Percentiles rank a stretch among this genome's conserved stretches.
Evolutionary conservation across 176 grass and related monocot genomes (phyloP).

Genomic region (Lolium multiflorum): DNA sequence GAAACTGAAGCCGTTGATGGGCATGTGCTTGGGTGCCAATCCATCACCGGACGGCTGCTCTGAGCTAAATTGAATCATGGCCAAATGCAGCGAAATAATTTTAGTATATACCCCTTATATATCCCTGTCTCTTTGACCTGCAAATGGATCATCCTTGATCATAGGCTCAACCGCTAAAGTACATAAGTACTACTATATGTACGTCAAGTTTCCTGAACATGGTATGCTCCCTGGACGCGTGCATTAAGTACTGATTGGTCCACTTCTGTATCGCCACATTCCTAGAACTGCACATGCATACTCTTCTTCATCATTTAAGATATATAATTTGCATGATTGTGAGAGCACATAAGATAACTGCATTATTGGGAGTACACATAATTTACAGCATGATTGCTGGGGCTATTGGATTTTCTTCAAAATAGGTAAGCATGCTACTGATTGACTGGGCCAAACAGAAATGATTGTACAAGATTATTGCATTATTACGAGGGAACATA

Average conservation of each 20-base stretch:
- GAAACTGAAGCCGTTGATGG: no score
- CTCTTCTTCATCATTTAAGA: neutral
- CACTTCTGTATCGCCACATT: conserved; percentile 3
- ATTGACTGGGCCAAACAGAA: no score
- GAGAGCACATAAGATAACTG: no score
- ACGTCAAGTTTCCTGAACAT: neutral
- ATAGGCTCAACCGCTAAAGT: neutral
- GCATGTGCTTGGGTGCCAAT: neutral
- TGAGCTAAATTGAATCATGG: neutral
- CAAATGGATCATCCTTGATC: neutral
- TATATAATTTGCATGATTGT: neutral
- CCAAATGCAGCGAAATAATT: neutral
- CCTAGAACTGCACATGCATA: conserved; percentile 22
- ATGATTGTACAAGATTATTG: neutral
- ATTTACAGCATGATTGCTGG: neutral
- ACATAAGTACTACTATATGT: neutral
- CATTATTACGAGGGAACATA: neutral
- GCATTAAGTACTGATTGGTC: neutral
- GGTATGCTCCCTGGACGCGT: neutral
- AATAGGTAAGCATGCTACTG: neutral
- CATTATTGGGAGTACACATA: neutral
- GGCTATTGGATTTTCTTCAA: neutral
- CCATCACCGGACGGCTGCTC: neutral
- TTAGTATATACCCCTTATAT: neutral
- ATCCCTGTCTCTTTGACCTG: neutral